Conservation (phyloP, 441 rosid genomes). For the Gossypium davidsonii region DNA sequence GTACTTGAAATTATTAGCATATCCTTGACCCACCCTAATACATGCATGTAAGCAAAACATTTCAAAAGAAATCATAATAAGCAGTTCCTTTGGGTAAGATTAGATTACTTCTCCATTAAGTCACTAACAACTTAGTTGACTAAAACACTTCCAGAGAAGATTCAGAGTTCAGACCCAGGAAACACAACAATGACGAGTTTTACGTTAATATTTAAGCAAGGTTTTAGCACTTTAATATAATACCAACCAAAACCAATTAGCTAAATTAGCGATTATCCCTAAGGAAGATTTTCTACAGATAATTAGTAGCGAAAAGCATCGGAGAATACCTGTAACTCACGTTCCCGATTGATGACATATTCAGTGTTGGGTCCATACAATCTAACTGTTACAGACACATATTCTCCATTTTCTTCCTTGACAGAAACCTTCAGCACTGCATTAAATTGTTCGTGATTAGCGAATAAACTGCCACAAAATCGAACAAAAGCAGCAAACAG, state of each 20-base stretch:
- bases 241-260: neutral
- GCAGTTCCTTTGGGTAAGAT: neutral
- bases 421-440: slow-evolving; percentile 85
- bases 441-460: slow-evolving; percentile 7
- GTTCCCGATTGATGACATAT: slow-evolving; percentile 71
- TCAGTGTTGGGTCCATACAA: slow-evolving; percentile 93
- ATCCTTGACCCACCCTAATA: neutral
- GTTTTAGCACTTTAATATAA: neutral
- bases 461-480: neutral
- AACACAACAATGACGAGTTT: neutral
- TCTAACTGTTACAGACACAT: slow-evolving; percentile 63
- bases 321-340: slow-evolving; percentile 60
- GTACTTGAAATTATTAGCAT: neutral
- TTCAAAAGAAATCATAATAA: neutral
- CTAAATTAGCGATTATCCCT: neutral
- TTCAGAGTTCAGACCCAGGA: neutral
- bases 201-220: neutral
- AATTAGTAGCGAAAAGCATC: neutral
- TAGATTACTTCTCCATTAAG: slow-evolving; percentile 2
- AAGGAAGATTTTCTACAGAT: neutral
- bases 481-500: neutral
- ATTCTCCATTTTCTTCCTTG: slow-evolving; percentile 50
- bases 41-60: neutral
- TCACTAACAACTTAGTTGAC: slow-evolving; percentile 3
- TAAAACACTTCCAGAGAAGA: neutral